Evolutionary conservation across 257 asterid species (phyloP).

Genomic region (Nicotiana otophora): DNA sequence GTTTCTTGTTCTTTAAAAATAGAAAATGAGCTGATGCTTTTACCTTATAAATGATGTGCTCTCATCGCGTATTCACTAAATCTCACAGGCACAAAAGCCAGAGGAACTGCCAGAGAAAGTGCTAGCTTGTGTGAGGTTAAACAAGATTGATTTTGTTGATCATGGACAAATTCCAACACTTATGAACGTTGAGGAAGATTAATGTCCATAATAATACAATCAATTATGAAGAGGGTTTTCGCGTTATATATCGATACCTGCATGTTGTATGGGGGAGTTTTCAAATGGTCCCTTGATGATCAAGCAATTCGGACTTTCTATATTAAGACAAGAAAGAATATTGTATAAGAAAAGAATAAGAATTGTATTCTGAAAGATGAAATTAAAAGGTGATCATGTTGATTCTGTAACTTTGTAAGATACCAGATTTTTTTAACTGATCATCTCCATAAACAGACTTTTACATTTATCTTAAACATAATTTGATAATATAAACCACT

Average conservation of each 20-base stretch:
- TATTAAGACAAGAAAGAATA: not conserved
- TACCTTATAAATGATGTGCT: not conserved
- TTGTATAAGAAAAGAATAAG: not conserved
- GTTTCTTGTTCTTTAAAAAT: not conserved
- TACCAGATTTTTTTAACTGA: not conserved
- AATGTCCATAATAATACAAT: not conserved
- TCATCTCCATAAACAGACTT: not conserved
- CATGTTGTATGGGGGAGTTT: not conserved
- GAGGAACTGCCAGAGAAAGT: slow-evolving; percentile 86
- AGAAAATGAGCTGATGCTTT: not conserved
- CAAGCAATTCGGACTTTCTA: not conserved
- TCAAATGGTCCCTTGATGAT: slow-evolving; percentile 7
- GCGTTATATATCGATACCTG: not conserved
- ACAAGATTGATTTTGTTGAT: slow-evolving; percentile 73
- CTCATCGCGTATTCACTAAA: not conserved
- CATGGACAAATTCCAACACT: slow-evolving; percentile 72
- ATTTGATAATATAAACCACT: not conserved
- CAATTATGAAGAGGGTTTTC: not conserved
- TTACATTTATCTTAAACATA: not conserved
- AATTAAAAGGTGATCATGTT: not conserved
- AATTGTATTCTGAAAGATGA: not conserved
- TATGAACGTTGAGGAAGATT: slow-evolving; percentile 37
- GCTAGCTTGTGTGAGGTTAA: slow-evolving; percentile 65
- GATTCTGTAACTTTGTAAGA: not conserved
- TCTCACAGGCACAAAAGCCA: slow-evolving; percentile 66